Base-by-base conservation (phyloP, 1,139 yeast genomes). In the Yamadazyma triangularis region DNA sequence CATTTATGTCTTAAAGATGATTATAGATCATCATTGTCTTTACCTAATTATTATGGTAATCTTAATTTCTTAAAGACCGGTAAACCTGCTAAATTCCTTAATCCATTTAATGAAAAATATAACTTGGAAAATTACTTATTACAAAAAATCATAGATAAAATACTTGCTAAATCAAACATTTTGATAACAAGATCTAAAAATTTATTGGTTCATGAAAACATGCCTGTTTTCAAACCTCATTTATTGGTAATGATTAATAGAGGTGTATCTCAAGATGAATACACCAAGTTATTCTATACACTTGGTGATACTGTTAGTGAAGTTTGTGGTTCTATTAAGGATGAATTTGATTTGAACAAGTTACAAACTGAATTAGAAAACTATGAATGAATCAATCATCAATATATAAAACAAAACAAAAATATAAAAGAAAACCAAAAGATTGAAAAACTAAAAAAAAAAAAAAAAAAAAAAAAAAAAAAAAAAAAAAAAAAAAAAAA, bases 191-290 rank as follows among this genome's bases (percentile, higher is more conserved):
- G 95, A 50, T 70, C 85, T 11, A 80, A 82, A 39, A 69, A 77
- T 38, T 69, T 87, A 12, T 64, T 80, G 34, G 79, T 76, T 42
- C 94, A 82, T 48, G 96, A 89, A 51, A 60, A 78, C 35, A 69
- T 85, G 40, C 93, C 95, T 4, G 68, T 85, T 26, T 71, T 75
- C 30, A 53, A 56, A 31, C 95, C 93, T 18, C 82, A 83, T 42
- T 65, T 89, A 45, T 70, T 80, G 44, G 51, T 88, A 10, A 67
- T 73, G 43, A 57, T 83, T 30, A 81, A 76, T 45, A 64, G 70
- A 23, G 79, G 75, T 3, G 70, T 79, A 36, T 52, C 72, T 2
- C 51, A 53, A 22, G 57, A 60, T n/a, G 94, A 87, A 41, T 56
- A 82, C 32, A 58, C 56, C 12, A 33, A 29, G 10, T 45, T 56